Conservation (phyloP, 208 protist genomes). For the Phytomonas serpens region DNA sequence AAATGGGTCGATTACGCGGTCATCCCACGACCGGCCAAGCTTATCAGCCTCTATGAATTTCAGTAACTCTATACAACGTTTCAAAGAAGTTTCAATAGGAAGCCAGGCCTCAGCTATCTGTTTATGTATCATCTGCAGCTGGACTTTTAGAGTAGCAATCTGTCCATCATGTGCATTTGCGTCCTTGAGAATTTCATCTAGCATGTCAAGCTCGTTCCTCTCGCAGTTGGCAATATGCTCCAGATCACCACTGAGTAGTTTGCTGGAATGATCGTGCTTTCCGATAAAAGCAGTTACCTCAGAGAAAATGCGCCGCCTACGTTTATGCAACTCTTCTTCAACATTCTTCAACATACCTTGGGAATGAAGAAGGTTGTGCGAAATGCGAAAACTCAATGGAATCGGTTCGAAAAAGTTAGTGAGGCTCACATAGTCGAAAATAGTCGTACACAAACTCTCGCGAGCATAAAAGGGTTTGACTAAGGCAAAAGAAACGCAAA, state of each 20-base stretch:
- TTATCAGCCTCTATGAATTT: constrained; percentile 48
- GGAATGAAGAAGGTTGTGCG: not conserved
- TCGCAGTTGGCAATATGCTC: constrained; percentile 24
- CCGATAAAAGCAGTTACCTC: constrained; percentile 17
- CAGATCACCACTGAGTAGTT: constrained; percentile 30
- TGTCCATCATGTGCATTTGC: constrained; percentile 46
- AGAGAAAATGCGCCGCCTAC: constrained; percentile 15
- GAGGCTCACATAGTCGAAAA: not conserved
- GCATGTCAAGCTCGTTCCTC: constrained; percentile 26
- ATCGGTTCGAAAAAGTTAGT: not conserved
- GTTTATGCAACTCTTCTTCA: constrained; percentile 17
- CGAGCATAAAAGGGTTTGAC: constrained; percentile 3
- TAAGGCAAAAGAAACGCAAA: constrained; percentile 21
- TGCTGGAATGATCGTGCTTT: constrained; percentile 13
- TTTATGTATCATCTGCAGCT: constrained; percentile 34
- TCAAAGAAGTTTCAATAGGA: constrained; percentile 27
- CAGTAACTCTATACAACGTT: constrained; percentile 21
- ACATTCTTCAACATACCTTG: constrained; percentile 8
- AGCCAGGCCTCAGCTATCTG: constrained; percentile 46
- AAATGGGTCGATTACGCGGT: constrained; percentile 39
- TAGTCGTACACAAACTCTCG: not conserved
- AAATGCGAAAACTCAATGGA: not conserved
- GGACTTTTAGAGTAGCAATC: constrained; percentile 26
- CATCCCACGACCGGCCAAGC: constrained; percentile 47
- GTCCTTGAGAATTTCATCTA: constrained; percentile 40